These are phyloP conservation scores for Pulicaria dysenterica DNA, from an alignment of 129 eudicot species.

Conservation along the genomic window DNA sequence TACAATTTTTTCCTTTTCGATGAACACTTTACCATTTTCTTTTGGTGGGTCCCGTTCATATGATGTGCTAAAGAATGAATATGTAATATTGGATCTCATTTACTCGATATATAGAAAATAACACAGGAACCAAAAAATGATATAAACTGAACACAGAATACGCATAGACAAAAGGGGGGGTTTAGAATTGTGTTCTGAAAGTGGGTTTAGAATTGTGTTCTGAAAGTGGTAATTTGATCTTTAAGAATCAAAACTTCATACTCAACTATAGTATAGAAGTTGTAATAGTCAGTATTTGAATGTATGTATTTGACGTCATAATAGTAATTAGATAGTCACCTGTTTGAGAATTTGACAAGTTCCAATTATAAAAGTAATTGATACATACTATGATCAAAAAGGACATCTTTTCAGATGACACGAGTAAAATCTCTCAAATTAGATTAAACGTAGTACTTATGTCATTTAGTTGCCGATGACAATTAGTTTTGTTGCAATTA, in stretches of 20 bases:
- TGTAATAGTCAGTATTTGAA: neutral
- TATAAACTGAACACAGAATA: neutral
- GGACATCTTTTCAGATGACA: neutral
- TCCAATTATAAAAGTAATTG: neutral
- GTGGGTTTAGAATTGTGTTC: neutral
- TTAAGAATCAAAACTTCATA: neutral
- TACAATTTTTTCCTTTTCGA: neutral
- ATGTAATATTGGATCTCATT: slow-evolving; percentile 3
- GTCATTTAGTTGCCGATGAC: too few relatives aligned
- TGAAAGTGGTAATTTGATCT: neutral
- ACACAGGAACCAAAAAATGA: slow-evolving; percentile 10
- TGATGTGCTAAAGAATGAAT: neutral
- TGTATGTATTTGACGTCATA: neutral
- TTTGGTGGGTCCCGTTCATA: slow-evolving; percentile 2
- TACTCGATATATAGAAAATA: neutral
- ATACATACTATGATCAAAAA: neutral
- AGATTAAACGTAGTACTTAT: too few relatives aligned
- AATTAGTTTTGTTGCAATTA: too few relatives aligned
- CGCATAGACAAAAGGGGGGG: neutral
- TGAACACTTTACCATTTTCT: neutral
- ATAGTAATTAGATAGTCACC: neutral
- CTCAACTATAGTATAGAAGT: neutral
- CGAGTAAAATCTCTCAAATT: too few relatives aligned
- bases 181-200: neutral
- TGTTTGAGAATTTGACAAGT: neutral